Conservation (phyloP, 2,329 filamentous ascomycete genomes). For the Fusarium sp. region DNA sequence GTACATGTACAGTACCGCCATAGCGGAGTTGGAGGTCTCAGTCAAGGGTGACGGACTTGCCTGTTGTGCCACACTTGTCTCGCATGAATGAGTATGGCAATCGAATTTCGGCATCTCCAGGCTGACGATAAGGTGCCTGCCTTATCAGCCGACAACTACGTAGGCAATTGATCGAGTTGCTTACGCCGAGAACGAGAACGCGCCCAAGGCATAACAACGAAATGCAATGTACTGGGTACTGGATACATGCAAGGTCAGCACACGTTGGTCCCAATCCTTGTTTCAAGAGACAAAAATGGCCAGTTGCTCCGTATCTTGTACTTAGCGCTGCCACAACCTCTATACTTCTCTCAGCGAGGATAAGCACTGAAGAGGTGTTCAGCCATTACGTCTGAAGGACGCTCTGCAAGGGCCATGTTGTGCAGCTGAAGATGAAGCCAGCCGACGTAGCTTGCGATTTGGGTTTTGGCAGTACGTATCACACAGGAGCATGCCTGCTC, state of each 20-base stretch:
- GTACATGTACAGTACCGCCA: conserved; percentile 22
- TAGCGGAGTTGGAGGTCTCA: conserved; percentile 18
- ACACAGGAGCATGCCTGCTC: not conserved
- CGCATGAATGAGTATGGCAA: conserved; percentile 34
- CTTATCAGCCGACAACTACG: not conserved
- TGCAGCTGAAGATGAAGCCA: not conserved
- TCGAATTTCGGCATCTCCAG: conserved; percentile 29
- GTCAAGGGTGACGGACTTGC: conserved; percentile 16
- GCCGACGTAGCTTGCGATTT: not conserved
- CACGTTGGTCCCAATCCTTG: conserved; percentile 1
- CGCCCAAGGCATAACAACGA: not conserved
- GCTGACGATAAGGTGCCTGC: not conserved
- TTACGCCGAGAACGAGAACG: not conserved
- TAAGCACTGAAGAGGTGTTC: conserved; percentile 1
- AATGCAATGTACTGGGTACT: not conserved
- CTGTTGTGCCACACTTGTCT: conserved; percentile 13
- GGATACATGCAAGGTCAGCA: not conserved
- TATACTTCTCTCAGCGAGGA: not conserved
- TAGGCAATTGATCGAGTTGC: not conserved
- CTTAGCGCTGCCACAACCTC: conserved; percentile 9
- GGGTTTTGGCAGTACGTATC: not conserved
- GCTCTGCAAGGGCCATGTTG: not conserved
- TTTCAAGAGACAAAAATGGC: conserved; percentile 9
- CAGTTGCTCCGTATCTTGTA: conserved; percentile 1
- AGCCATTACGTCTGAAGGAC: conserved; percentile 6